Base-by-base conservation (phyloP, 768 basidiomycete species). In the Psilocybe cyanescens region DNA sequence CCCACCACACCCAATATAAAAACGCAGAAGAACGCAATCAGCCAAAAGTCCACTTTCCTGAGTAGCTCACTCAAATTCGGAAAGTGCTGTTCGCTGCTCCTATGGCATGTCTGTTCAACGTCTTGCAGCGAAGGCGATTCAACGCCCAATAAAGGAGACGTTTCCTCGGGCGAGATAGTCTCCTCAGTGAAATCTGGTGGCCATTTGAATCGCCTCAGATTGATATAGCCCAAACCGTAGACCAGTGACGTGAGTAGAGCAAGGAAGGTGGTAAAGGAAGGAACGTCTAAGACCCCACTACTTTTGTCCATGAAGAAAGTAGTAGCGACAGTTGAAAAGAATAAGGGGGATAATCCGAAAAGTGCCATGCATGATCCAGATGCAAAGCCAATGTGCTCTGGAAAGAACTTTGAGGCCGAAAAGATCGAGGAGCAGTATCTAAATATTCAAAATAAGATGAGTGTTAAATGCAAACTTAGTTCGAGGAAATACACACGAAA, bases 311-410 rank as follows among this genome's bases (percentile, higher is more conserved):
- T 85, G 72, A 93, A 93, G 69, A 78, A 86, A 14, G 59, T 75
- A 3, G 88, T 85, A 3, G 89, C 91, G 39, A 92, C 61, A 24
- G 82, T 60, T 19, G 91, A 88, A 6, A 93, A 80, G 65, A 91
- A 84, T 19, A 93, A 76, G 0, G 92, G 92, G 0, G 92, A 94
- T 35, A 93, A 80, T n/a, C 92, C 91, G 68, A 92, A 93, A 24
- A 92, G 74, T 2, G 90, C 85, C 80, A 87, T 86, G 68, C 82
- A 88, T 8, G 78, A 74, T 3, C 90, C 92, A 1, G 89, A 81
- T 9, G 90, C 85, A 28, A 87, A 72, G 17, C 90, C 90, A 48
- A 84, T 83, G 64, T 88, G 83, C 4, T 76, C 69, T 6, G 90
- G 87, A 62, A 93, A 93, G 46, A 77, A 79, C 73, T 85, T 87